These are phyloP conservation scores for Aureobasidium pullulans DNA, from an alignment of 2,329 filamentous ascomycete genomes.

Conservation along the genomic window DNA sequence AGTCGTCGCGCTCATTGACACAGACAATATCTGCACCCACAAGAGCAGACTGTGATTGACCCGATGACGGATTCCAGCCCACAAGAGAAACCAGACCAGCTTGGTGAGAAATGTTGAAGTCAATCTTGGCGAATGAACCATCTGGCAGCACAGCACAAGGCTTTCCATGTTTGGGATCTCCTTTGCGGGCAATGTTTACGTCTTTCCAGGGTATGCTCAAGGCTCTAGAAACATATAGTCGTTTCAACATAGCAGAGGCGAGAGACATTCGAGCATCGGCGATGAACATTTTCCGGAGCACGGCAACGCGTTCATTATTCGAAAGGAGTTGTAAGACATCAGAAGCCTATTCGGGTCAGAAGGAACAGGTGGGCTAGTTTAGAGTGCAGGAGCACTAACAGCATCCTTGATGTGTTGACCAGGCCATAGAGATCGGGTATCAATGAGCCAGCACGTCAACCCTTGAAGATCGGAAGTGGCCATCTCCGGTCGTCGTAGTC, in stretches of 20 bases:
- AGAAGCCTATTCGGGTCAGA: slow-evolving; percentile 29
- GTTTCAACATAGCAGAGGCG: slow-evolving; percentile 66
- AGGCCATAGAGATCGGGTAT: slow-evolving; percentile 41
- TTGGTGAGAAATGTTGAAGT: slow-evolving; percentile 77
- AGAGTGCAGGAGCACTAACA: slow-evolving; percentile 20
- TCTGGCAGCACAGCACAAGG: slow-evolving; percentile 41
- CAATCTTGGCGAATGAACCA: slow-evolving; percentile 35
- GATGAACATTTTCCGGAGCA: slow-evolving; percentile 45
- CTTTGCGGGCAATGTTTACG: slow-evolving; percentile 50
- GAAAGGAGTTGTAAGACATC: slow-evolving; percentile 37
- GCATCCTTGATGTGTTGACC: slow-evolving; percentile 37
- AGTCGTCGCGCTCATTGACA: slow-evolving; percentile 59
- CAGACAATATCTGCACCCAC: slow-evolving; percentile 73
- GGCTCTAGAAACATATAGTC: slow-evolving; percentile 56
- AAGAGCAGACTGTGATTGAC: slow-evolving; percentile 14
- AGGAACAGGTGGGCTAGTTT: not conserved
- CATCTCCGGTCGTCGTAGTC: not conserved
- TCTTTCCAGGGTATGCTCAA: slow-evolving; percentile 54
- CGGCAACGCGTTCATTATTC: slow-evolving; percentile 46
- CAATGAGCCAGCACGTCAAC: slow-evolving; percentile 43
- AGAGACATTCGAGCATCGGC: slow-evolving; percentile 67
- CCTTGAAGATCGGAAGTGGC: not conserved
- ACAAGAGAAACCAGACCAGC: slow-evolving; percentile 65
- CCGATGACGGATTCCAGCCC: slow-evolving; percentile 33
- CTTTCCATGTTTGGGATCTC: slow-evolving; percentile 43